phyloP scores from a whole-genome alignment of 257 asterid species.

The Solanum dulcamara region DNA sequence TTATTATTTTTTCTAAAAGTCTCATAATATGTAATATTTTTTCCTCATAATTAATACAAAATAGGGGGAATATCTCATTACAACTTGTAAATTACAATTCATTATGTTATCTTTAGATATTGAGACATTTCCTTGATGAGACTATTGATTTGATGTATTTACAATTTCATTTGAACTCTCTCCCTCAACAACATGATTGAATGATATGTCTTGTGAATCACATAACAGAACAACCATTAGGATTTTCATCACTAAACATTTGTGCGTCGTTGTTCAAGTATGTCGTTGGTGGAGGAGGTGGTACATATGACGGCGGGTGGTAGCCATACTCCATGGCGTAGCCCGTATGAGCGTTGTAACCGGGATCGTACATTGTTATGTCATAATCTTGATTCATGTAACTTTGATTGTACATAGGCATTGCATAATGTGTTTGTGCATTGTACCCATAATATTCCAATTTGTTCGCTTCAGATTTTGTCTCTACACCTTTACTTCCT shows the following conservation, averaged over 20 bases:
- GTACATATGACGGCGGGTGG: conserved; percentile 20
- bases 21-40: neutral
- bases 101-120: neutral
- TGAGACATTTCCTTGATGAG: neutral
- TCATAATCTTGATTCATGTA: conserved; percentile 55
- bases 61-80: neutral
- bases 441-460: conserved; percentile 32
- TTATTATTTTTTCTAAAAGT: neutral
- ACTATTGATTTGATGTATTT: conserved; percentile 5
- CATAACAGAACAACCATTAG: conserved; percentile 79
- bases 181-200: neutral
- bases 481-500: conserved; percentile 25
- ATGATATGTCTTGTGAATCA: conserved; percentile 5
- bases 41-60: neutral
- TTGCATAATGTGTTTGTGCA: conserved; percentile 36
- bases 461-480: conserved; percentile 41
- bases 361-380: conserved; percentile 7
- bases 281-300: conserved; percentile 35
- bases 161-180: conserved; percentile 19
- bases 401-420: conserved; percentile 43
- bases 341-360: conserved; percentile 16
- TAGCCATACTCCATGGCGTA: conserved; percentile 28
- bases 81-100: neutral
- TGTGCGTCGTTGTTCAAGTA: conserved; percentile 10
- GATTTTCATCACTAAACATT: conserved; percentile 86